Conservation (phyloP, 441 rosid species). For the Erysimum cheiri region DNA sequence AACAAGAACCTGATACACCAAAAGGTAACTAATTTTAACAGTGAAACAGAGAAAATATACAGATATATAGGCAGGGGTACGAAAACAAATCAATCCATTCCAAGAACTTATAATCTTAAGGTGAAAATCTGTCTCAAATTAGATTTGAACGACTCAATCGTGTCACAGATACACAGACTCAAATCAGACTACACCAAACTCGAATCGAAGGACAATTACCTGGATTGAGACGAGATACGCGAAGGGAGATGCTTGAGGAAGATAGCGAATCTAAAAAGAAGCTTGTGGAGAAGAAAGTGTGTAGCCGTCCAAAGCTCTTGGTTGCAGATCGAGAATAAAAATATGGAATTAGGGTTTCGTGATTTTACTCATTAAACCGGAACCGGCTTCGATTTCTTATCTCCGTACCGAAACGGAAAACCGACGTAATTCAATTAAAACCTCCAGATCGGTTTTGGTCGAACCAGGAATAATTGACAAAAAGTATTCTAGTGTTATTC, state of each 20-base stretch:
- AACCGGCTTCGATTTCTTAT: background rate
- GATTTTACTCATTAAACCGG: background rate
- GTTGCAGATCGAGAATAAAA: background rate
- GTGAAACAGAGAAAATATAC: background rate
- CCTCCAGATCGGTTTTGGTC: background rate
- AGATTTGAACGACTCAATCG: background rate
- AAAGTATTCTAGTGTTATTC: no score
- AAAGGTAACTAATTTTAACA: background rate
- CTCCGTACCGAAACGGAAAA: background rate
- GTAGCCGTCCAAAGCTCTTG: background rate
- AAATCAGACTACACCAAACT: background rate
- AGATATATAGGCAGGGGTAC: background rate
- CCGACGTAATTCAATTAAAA: background rate
- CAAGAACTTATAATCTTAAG: background rate
- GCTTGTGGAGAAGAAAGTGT: background rate
- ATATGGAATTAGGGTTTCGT: slow-evolving; percentile 6
- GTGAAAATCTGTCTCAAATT: background rate
- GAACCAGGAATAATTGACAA: background rate
- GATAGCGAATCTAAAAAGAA: background rate
- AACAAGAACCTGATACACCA: slow-evolving; percentile 2
- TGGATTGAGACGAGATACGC: slow-evolving; percentile 1
- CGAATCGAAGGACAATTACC: background rate
- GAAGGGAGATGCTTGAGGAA: background rate
- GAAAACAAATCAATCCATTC: background rate
- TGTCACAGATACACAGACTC: background rate